Conservation (phyloP, 148 eudicot genomes). For the Chenopodium album region DNA sequence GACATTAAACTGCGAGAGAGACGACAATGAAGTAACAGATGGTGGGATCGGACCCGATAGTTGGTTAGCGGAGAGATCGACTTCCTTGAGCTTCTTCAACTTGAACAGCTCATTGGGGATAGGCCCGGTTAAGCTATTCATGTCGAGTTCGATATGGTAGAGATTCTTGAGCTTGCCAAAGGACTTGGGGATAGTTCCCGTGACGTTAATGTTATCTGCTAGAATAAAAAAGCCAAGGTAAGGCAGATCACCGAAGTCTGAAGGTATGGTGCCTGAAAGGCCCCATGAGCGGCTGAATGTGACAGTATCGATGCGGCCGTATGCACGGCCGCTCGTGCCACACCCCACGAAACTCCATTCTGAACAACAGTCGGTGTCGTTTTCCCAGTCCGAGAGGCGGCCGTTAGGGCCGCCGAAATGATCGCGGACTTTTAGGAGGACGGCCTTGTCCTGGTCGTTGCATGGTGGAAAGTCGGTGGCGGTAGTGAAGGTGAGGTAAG, state of each 20-base stretch:
- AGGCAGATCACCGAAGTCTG: constrained; percentile 37
- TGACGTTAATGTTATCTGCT: constrained; percentile 32
- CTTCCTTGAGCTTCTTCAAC: constrained; percentile 23
- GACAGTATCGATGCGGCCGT: constrained; percentile 30
- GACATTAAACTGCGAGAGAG: constrained; percentile 5
- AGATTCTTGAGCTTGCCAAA: constrained; percentile 32
- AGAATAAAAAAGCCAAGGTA: constrained; percentile 27
- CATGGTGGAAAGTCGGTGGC: constrained; percentile 29
- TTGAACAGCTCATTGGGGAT: constrained; percentile 33
- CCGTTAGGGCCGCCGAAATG: constrained; percentile 27
- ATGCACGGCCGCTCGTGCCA: constrained; percentile 21
- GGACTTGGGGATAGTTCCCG: constrained; percentile 37
- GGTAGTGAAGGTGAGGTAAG: constrained; percentile 2
- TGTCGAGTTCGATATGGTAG: constrained; percentile 21
- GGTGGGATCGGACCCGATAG: constrained; percentile 32
- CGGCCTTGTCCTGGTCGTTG: constrained; percentile 38
- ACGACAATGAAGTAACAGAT: not conserved
- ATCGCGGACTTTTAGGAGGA: constrained; percentile 37
- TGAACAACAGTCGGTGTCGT: constrained; percentile 37
- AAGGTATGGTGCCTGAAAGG: constrained; percentile 33
- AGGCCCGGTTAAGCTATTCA: constrained; percentile 29
- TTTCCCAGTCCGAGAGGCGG: constrained; percentile 33
- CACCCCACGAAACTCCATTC: constrained; percentile 38
- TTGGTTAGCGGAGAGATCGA: constrained; percentile 26
- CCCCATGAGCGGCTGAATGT: not conserved